A percentile compares a stretch with the other conserved stretches of the same genome.
These are phyloP conservation scores for Spongispora temasekensis DNA, from an alignment of 1,284 basidiomycete species.

Conservation along the genomic window DNA sequence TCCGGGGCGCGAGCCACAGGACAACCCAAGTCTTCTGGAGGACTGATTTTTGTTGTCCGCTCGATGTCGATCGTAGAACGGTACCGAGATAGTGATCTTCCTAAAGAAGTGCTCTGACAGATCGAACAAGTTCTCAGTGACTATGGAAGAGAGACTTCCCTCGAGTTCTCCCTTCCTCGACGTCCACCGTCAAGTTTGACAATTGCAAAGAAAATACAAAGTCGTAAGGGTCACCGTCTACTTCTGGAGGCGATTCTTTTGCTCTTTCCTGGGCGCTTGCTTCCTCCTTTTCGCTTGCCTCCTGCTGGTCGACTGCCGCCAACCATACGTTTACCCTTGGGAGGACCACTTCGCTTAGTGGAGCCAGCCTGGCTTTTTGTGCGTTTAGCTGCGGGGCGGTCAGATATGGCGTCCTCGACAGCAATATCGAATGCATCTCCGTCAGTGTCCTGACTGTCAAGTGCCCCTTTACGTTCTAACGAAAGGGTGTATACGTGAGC, in stretches of 20 bases:
- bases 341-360: constrained; percentile 15
- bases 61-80: no score
- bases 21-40: no score
- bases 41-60: no score
- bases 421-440: constrained; percentile 84
- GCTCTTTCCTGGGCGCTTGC: constrained; percentile 63
- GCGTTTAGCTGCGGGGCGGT: constrained; percentile 66
- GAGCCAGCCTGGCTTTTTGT: constrained; percentile 38
- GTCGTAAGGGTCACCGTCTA: constrained; percentile 21
- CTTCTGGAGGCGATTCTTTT: constrained; percentile 53
- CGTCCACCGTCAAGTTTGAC: no score
- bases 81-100: no score
- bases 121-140: no score
- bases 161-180: no score
- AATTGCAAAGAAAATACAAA: constrained; percentile 15
- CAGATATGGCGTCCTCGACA: constrained; percentile 82
- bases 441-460: constrained; percentile 72
- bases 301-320: constrained; percentile 28
- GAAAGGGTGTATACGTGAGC: constrained; percentile 4
- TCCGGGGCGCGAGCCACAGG: no score
- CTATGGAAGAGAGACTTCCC: no score
- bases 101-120: no score
- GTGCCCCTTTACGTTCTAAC: constrained; percentile 79
- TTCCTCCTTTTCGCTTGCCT: constrained; percentile 24
- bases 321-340: constrained; percentile 11